Evolutionary conservation across 306 rosid species (phyloP).

Genomic region (Castanea mollissima): DNA sequence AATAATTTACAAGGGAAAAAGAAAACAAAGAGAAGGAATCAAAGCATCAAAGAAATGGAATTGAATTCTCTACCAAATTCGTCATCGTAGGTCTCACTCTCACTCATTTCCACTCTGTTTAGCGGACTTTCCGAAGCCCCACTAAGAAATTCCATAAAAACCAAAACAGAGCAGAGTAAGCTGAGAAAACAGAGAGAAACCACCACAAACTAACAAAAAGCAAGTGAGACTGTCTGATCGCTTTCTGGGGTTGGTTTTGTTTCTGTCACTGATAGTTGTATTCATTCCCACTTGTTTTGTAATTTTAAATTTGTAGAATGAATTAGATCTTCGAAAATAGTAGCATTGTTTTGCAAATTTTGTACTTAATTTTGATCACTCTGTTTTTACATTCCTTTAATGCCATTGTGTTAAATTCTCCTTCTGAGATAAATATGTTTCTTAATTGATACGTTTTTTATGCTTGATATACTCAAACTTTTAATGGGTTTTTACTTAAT

Average conservation of each 20-base stretch:
- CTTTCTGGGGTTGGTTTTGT: slow-evolving; percentile 15
- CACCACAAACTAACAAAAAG: not conserved
- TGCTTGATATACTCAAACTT: not conserved
- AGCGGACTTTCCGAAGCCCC: slow-evolving; percentile 38
- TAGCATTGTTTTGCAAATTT: not conserved
- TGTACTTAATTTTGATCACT: not conserved
- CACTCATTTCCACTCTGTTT: not conserved
- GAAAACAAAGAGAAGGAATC: not conserved
- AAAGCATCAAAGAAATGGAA: not conserved
- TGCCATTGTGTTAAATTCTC: not conserved
- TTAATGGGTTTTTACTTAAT: not conserved
- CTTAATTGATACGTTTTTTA: not conserved
- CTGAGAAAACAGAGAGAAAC: slow-evolving; percentile 2
- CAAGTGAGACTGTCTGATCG: not conserved
- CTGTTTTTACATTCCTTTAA: not conserved
- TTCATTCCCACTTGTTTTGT: not conserved
- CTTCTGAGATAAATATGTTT: not conserved
- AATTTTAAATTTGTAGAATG: not conserved
- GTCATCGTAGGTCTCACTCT: slow-evolving; percentile 14
- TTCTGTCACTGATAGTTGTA: not conserved
- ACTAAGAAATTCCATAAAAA: not conserved
- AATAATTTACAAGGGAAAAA: not conserved
- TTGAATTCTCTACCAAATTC: slow-evolving; percentile 20
- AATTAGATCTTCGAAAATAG: not conserved
- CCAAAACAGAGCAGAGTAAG: not conserved